A percentile compares a stretch with the other conserved stretches of the same genome.
Evolutionary conservation across 345 rosid species (phyloP).

Genomic region (Anacardium occidentale): DNA sequence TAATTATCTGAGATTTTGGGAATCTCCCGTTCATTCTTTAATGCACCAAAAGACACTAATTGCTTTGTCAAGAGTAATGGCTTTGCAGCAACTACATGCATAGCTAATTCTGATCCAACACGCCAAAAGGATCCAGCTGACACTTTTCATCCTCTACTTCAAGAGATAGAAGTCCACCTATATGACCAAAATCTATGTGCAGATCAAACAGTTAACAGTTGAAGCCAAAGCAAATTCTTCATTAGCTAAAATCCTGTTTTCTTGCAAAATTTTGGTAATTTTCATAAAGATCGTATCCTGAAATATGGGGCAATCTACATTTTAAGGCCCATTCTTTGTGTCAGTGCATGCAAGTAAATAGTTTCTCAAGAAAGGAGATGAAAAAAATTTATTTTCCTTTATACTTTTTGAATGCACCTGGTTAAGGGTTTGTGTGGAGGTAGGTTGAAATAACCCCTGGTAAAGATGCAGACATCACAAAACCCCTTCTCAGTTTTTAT

Average conservation of each 20-base stretch:
- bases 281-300: not conserved
- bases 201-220: conserved; percentile 7
- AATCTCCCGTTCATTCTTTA: conserved; percentile 85
- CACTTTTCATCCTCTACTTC: conserved; percentile 57
- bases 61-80: conserved; percentile 81
- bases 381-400: not conserved
- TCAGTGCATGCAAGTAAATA: not conserved
- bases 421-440: conserved; percentile 79
- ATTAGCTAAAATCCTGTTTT: not conserved
- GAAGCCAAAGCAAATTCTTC: conserved; percentile 13
- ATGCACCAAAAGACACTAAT: conserved; percentile 59
- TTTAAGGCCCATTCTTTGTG: not conserved
- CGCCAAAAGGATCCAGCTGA: conserved; percentile 57
- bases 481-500: no score
- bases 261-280: conserved; percentile 5
- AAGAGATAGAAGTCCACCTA: conserved; percentile 83
- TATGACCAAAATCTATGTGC: conserved; percentile 78
- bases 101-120: conserved; percentile 88
- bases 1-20: conserved; percentile 77
- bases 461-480: no score
- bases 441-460: conserved; percentile 76
- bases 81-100: conserved; percentile 94
- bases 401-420: conserved; percentile 42
- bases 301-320: not conserved
- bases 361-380: conserved; percentile 7